A percentile compares a stretch with the other conserved stretches of the same genome.
phyloP scores from a whole-genome alignment of 306 rosid genomes.

The Inga laurina region DNA sequence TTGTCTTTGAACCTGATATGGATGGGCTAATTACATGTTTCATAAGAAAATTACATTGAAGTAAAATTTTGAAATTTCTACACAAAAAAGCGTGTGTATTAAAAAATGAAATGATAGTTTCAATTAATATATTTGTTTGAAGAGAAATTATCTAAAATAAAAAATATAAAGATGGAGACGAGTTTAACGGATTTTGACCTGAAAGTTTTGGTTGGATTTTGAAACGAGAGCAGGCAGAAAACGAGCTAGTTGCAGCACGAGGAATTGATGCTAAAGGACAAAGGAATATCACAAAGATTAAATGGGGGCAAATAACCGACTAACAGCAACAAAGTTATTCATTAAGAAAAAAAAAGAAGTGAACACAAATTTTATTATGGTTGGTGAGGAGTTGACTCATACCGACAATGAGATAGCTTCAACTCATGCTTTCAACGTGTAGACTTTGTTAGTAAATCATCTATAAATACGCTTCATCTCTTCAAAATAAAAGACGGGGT shows the following conservation, averaged over 20 bases:
- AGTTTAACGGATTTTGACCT: neutral
- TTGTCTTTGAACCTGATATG: no score
- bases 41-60: no score
- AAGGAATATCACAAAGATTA: neutral
- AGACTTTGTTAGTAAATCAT: no score
- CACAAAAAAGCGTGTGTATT: neutral
- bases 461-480: no score
- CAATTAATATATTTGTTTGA: neutral
- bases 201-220: neutral
- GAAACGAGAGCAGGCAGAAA: neutral
- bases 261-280: neutral
- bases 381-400: no score
- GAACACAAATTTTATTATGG: no score
- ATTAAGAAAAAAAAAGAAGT: no score
- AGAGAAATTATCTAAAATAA: neutral
- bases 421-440: no score
- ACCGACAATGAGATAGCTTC: no score
- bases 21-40: no score
- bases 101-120: neutral
- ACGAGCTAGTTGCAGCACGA: neutral
- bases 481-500: no score
- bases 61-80: neutral
- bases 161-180: neutral
- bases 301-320: neutral
- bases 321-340: no score